Evolutionary conservation across 2,329 filamentous ascomycete genomes (phyloP), one percentile per base, ranked within the genome.

Genomic region (Periconia digitata): DNA sequence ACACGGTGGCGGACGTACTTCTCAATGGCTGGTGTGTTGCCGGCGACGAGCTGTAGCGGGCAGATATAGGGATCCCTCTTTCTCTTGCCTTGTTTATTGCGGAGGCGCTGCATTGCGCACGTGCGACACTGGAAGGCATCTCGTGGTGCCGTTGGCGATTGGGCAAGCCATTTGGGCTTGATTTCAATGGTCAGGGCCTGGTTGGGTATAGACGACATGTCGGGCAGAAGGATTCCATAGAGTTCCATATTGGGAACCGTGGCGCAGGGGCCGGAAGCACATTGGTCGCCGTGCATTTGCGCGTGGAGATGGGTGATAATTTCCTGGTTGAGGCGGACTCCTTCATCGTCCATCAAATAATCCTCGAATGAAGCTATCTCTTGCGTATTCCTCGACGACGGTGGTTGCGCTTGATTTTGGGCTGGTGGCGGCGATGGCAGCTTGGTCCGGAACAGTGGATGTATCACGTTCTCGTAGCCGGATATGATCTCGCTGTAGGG

Each of bases 81-180:
- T 6, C n/a, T 2, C 15, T 47, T 46, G 13, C 44, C 43, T 16
- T 58, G 46, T 23, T 58, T 50, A 35, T 55, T 29, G 51, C 56
- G 69, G 1, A 66, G 64, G 0, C 72, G 70, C 21, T 72, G 69
- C 47, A 77, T 52, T 0, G 76, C 76, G 53, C 76, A 79, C 2
- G 74, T 78, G 4, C 76, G 70, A 50, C 76, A 79, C 13, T 75
- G 67, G 16, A 60, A 64, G 1, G 75, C 66, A 21, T 61, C 46
- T 3, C 40, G 8, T 1, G 75, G 74, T 6, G 76, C 76, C 44
- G 71, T 71, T 2, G 74, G 74, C 5, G 75, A 77, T 46, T 77
- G 76, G 6, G 59, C 48, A 2, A 79, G 65, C 76, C 76, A 79
- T 47, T 79, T 79, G 0, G 76, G 75, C 50, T 79, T 79, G 46